phyloP scores from a whole-genome alignment of 1,284 basidiomycete species.

The Pseudozyma thailandica region DNA sequence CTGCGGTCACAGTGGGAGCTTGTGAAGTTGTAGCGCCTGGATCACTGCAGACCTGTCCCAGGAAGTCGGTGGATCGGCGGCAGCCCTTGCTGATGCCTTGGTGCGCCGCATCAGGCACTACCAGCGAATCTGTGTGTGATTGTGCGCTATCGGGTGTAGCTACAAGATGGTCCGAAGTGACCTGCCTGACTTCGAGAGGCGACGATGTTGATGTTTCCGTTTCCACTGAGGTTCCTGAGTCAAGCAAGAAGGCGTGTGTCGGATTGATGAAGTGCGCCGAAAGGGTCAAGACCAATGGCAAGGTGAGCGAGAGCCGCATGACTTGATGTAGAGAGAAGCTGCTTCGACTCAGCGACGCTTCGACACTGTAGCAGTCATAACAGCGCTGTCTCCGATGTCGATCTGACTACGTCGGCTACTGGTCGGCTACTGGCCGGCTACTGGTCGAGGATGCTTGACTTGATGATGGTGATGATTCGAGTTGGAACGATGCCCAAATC shows the following conservation, averaged over 20 bases:
- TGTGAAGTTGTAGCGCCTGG: background rate
- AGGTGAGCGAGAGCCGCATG: slow-evolving; percentile 19
- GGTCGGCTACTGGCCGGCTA: no score
- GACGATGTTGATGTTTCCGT: background rate
- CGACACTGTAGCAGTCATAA: slow-evolving; percentile 5
- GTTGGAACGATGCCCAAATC: no score
- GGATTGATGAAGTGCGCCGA: slow-evolving; percentile 11
- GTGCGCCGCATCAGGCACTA: slow-evolving; percentile 9
- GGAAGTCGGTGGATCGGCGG: slow-evolving; percentile 45
- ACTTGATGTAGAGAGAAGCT: background rate
- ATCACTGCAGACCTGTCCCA: slow-evolving; percentile 38
- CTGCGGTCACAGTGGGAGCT: slow-evolving; percentile 14
- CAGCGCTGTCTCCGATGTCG: background rate
- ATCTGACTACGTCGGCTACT: background rate
- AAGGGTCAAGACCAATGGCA: slow-evolving; percentile 9
- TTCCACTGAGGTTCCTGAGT: slow-evolving; percentile 12
- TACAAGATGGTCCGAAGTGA: no score
- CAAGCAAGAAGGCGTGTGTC: slow-evolving; percentile 11
- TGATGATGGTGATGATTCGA: background rate
- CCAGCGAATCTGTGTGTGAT: slow-evolving; percentile 2
- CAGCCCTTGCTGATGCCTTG: slow-evolving; percentile 27
- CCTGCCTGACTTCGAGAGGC: background rate
- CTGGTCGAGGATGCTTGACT: background rate
- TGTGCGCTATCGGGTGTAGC: background rate
- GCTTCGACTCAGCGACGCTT: slow-evolving; percentile 4